Conservation (phyloP, 345 rosid genomes). For the Laguncularia racemosa region DNA sequence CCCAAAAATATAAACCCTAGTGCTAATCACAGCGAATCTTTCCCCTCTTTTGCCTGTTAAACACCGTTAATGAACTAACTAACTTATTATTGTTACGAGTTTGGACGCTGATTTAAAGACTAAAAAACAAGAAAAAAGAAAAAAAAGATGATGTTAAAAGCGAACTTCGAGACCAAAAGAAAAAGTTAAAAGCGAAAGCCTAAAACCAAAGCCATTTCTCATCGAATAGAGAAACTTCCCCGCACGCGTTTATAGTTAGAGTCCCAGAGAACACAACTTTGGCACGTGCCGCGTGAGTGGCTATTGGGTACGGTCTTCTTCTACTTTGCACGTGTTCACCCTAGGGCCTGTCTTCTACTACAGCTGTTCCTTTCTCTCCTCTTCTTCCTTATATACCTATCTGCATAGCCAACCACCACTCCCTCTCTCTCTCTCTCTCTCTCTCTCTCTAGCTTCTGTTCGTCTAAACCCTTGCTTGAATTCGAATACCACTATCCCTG, state of each 20-base stretch:
- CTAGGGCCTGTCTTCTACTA: constrained; percentile 12
- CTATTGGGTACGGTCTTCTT: constrained; percentile 12
- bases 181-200: not conserved
- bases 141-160: no score
- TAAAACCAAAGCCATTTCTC: not conserved
- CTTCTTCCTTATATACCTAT: no score
- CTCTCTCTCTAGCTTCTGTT: no score
- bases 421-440: no score
- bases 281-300: constrained; percentile 32
- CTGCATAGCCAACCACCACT: no score
- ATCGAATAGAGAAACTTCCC: constrained; percentile 20
- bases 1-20: no score
- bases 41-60: no score
- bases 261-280: constrained; percentile 8
- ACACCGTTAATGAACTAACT: no score
- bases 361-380: constrained; percentile 14
- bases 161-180: not conserved
- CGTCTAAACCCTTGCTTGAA: not conserved
- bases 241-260: constrained; percentile 40
- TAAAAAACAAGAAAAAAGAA: no score
- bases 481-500: no score
- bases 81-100: no score
- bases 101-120: not conserved
- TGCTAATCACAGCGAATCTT: no score
- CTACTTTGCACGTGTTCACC: constrained; percentile 28